Evolutionary conservation across 192 early-diverging fungal species (phyloP), one percentile per base, ranked within the genome.

Genomic region (Thoreauomyces humboldtii): DNA sequence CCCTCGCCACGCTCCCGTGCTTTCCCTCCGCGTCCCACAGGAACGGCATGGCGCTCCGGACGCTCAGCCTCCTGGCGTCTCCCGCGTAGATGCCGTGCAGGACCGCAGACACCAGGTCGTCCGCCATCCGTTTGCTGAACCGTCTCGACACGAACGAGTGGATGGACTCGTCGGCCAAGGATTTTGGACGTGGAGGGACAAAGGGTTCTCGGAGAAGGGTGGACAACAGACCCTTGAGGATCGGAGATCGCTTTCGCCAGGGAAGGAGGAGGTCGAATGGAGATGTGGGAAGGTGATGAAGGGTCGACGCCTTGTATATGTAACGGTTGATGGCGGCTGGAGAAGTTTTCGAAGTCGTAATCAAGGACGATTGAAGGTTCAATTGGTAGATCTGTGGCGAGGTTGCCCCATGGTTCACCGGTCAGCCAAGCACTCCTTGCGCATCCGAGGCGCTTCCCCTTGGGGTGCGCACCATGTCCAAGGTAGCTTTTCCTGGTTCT

Each of bases 11-110:
- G 11, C 81, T 82, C 4, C 87, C 86, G 70, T 76, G 72, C 2
- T 55, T 69, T 29, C 71, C 74, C 59, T 93, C 92, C 3, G 80
- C 73, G 31, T 91, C 80, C 77, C 84, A 92, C 50, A 94, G 71
- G 31, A 83, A 69, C 35, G 82, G 83, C 52, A 96, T 75, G 1
- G 88, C 85, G 4, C 90, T 86, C 25, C 87, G 78, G 1, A 93
- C 78, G 42, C 90, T 92, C 27, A 98, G 75, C 45, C 83, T 65
- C 52, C 78, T 87, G 0, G 81, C 80, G 67, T 98, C 90, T 0
- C 93, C 93, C 0, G 94, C 94, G 74, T 96, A 96, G 28, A 98
- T 92, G 0, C 96, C 96, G 61, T 95, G 93, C 53, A 94, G 83
- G 32, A 95, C 77, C 0, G 96, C 91, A 32, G 91, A 92, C 5